Evolutionary conservation across 169 alveolate genomes (phyloP).

Genomic region (Plasmodium berghei): DNA sequence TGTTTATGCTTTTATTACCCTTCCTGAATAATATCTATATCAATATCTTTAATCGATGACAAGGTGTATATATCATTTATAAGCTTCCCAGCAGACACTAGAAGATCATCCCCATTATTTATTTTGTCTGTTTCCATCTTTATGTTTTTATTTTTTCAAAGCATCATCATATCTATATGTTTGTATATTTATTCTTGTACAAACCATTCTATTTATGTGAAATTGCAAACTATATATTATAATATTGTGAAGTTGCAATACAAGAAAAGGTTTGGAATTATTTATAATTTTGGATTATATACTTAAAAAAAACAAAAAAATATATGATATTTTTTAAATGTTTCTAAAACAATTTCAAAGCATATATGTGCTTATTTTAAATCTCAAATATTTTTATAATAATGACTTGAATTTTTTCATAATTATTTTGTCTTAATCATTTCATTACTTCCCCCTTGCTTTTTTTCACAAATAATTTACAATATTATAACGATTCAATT

Average conservation of each 20-base stretch:
- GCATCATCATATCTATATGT: constrained; percentile 6
- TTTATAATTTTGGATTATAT: constrained; percentile 8
- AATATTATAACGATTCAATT: no score
- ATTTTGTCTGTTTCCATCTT: constrained; percentile 17
- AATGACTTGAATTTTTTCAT: not conserved
- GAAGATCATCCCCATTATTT: constrained; percentile 19
- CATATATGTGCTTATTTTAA: not conserved
- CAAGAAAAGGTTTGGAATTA: not conserved
- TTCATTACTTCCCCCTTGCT: not conserved
- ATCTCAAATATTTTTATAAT: not conserved
- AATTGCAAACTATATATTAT: not conserved
- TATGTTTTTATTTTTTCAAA: constrained; percentile 2
- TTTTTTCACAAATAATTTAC: not conserved
- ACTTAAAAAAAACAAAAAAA: not conserved
- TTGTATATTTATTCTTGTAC: not conserved
- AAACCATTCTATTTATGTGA: not conserved
- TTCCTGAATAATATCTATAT: constrained; percentile 63
- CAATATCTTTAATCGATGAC: constrained; percentile 33
- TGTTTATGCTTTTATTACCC: constrained; percentile 24
- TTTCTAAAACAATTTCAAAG: not conserved
- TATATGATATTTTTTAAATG: not conserved
- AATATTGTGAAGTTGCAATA: not conserved
- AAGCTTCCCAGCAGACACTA: constrained; percentile 33
- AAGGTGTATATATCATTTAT: constrained; percentile 41
- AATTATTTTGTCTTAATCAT: not conserved